Base-by-base conservation (phyloP, 176 grass and related monocot species). In the Eragrostis curvula region DNA sequence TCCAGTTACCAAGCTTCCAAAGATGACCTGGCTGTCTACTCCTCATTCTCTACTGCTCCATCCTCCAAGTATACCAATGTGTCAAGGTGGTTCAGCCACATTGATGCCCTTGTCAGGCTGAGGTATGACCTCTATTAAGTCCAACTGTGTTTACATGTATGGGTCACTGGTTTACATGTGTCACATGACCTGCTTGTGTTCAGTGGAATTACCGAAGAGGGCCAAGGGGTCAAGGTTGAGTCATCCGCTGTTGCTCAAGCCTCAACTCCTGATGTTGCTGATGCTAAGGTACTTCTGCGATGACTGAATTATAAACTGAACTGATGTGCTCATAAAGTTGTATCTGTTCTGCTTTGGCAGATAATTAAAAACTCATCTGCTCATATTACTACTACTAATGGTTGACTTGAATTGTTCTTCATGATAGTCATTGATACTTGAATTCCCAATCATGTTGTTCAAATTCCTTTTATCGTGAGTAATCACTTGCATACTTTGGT, bases 1-100 rank as follows among this genome's bases (percentile, higher is more conserved):
- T 66, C 47, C 64, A 98, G 96, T 11, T 98, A 93, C 82, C 93
- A 95, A 93, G 96, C 96, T 50, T 98, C 96, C 11, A 98, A 98
- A 82, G 96, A 98, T 93, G 96, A 98, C 56, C 23, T 98, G 79
- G 87, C 90, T 90, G 89, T 96, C 58, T 90, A 93, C 64, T 73
- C 84, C 14, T 85, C 81, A 43, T 78, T 96, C 51, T 72, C 81
- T 30, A 16, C 89, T 6, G 39, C 80, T 55, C 96, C 96, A 10
- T 88, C 93, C 7, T 66, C 84, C 0, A 88, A 93, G 52, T 96
- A 90, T 79, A 79, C 73, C 70, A 98, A 98, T 46, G 88, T 83
- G 9, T 49, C 87, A 20, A 98, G 96, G 87, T 98, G 96, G 96
- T 98, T 83, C 65, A 78, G 15, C 58, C 96, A 98, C 82, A 93